Conservation (phyloP, 2,329 filamentous ascomycete species). For the Myotisia sp. region DNA sequence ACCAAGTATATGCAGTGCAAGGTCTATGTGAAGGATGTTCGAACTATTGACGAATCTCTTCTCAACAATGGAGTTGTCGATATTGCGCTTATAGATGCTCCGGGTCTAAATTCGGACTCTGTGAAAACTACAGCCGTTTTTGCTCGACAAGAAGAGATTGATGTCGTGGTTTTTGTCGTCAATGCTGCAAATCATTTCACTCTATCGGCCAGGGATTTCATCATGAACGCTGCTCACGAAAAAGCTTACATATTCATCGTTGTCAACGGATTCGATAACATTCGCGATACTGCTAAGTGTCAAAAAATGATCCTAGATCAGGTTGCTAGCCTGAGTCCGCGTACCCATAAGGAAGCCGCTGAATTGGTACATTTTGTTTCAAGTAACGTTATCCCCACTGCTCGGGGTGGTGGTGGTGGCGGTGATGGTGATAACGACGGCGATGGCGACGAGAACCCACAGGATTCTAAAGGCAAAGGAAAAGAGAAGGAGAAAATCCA, state of each 20-base stretch:
- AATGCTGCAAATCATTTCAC: conserved; percentile 97
- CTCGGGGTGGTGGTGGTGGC: conserved; percentile 39
- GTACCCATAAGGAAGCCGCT: conserved; percentile 78
- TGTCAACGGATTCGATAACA: conserved; percentile 91
- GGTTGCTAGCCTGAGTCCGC: conserved; percentile 71
- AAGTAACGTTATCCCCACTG: conserved; percentile 80
- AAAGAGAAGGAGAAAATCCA: conserved; percentile 76
- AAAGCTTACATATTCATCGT: conserved; percentile 99
- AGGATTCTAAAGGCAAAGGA: conserved; percentile 48
- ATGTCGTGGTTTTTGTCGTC: conserved; percentile 96
- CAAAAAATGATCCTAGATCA: conserved; percentile 89
- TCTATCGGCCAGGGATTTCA: conserved; percentile 93
- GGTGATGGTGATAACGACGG: conserved; percentile 44
- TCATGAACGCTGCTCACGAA: conserved; percentile 84
- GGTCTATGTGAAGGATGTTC: conserved; percentile 82
- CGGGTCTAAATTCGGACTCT: conserved; percentile 88
- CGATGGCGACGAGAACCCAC: conserved; percentile 29
- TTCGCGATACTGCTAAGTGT: conserved; percentile 79
- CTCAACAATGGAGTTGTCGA: conserved; percentile 97
- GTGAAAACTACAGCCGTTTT: conserved; percentile 96
- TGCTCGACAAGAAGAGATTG: conserved; percentile 92
- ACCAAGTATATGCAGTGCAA: conserved; percentile 87
- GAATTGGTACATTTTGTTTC: conserved; percentile 97
- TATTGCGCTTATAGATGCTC: conserved; percentile 92
- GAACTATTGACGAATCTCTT: conserved; percentile 79